Percentiles rank a stretch among this genome's conserved stretches.
Evolutionary conservation across 371 early-diverging fungal genomes (phyloP).

Genomic region (Apophysomyces sp.): DNA sequence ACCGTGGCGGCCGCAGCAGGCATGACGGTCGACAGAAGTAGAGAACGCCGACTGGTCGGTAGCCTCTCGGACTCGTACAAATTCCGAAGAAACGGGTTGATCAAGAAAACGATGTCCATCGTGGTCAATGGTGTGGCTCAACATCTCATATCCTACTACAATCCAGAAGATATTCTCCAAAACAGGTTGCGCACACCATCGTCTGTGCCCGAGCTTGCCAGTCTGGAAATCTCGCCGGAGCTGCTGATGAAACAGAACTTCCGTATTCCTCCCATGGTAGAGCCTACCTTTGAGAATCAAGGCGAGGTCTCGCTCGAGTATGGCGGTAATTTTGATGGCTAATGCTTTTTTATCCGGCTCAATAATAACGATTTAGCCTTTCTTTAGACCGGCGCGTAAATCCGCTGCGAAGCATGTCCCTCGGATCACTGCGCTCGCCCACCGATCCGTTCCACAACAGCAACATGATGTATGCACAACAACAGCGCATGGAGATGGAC

Average conservation of each 20-base stretch:
- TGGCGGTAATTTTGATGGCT: constrained; percentile 1
- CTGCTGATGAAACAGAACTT: constrained; percentile 62
- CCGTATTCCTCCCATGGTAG: constrained; percentile 57
- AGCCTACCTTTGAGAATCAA: constrained; percentile 36
- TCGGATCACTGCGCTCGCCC: constrained; percentile 30
- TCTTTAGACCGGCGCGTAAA: constrained; percentile 17
- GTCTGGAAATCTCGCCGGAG: constrained; percentile 61
- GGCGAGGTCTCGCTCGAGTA: constrained; percentile 1
- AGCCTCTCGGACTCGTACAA: constrained; percentile 64
- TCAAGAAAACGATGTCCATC: constrained; percentile 88
- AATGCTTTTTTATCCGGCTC: neutral
- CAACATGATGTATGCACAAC: constrained; percentile 19
- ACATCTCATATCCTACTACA: constrained; percentile 87
- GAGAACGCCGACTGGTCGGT: constrained; percentile 60
- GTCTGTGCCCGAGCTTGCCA: constrained; percentile 54
- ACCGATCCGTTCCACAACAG: constrained; percentile 9
- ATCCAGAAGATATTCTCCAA: constrained; percentile 69
- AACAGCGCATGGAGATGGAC: constrained; percentile 24
- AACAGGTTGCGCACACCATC: constrained; percentile 60
- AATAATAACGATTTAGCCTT: neutral
- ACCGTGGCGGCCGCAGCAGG: constrained; percentile 12
- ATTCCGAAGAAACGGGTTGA: constrained; percentile 81
- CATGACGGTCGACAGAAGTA: constrained; percentile 25
- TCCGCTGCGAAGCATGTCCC: constrained; percentile 43
- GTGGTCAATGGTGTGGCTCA: constrained; percentile 75